Evolutionary conservation across 208 protist species (phyloP).

Genomic region (Trypanosoma caninum): DNA sequence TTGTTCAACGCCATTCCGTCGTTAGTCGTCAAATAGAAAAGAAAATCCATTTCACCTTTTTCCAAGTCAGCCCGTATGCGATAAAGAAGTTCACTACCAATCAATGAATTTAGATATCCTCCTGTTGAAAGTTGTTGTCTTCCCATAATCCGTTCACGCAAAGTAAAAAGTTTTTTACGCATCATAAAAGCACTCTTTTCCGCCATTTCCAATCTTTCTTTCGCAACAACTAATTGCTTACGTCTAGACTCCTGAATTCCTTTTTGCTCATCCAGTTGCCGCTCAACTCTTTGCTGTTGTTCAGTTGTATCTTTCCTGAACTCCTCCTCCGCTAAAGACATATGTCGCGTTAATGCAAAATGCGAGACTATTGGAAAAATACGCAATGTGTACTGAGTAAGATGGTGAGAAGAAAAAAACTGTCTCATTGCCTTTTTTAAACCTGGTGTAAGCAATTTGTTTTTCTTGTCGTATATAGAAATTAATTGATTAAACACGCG

Average conservation of each 20-base stretch:
- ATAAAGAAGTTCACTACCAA: neutral
- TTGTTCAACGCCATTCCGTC: neutral
- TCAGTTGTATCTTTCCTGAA: neutral
- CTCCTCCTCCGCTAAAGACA: neutral
- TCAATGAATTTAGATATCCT: neutral
- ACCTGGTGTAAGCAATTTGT: neutral
- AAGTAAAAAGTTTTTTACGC: slow-evolving; percentile 10
- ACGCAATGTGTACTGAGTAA: neutral
- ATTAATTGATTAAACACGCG: neutral
- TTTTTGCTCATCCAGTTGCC: neutral
- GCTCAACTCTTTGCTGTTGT: neutral
- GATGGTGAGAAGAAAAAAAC: neutral
- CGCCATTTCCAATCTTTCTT: slow-evolving; percentile 1
- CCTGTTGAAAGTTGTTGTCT: neutral
- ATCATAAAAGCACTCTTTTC: slow-evolving; percentile 11
- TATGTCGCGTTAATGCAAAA: neutral
- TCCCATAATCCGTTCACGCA: slow-evolving; percentile 12
- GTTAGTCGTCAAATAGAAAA: neutral
- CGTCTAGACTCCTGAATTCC: neutral
- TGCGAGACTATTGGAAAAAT: neutral
- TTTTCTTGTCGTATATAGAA: neutral
- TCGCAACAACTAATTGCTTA: neutral
- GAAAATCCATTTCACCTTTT: slow-evolving; percentile 1
- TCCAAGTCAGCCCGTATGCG: slow-evolving; percentile 7
- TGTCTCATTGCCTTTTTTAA: neutral